Evolutionary conservation across 495 filamentous ascomycete species (phyloP).

Genomic region (Daldinia caldariorum): DNA sequence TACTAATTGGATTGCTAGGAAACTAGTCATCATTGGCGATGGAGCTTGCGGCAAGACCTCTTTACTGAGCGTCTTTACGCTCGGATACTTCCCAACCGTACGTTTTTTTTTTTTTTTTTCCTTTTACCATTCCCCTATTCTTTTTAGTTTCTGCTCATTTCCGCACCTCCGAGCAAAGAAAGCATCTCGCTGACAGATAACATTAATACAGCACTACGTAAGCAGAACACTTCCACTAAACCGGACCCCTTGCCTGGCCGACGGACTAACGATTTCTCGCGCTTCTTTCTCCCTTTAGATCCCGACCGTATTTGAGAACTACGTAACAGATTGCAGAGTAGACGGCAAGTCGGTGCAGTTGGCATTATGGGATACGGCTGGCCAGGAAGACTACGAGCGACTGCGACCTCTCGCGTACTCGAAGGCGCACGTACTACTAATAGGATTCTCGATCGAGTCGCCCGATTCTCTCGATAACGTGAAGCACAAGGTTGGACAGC

Average conservation of each 20-base stretch:
- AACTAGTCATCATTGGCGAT: constrained; percentile 98
- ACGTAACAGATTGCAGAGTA: constrained; percentile 98
- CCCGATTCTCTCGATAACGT: constrained; percentile 98
- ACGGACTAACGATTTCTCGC: constrained; percentile 35
- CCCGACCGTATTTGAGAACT: constrained; percentile 99
- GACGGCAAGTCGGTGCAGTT: constrained; percentile 98
- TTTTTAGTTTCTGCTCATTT: constrained; percentile 5
- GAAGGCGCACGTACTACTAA: constrained; percentile 96
- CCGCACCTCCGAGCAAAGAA: not conserved
- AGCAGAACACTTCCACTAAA: constrained; percentile 48
- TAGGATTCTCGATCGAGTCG: constrained; percentile 94
- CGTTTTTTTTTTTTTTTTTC: no score
- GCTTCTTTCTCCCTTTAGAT: constrained; percentile 66
- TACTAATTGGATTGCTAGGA: constrained; percentile 65
- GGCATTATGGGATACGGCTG: constrained; percentile 99
- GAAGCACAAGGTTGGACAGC: constrained; percentile 81
- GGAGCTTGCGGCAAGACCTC: constrained; percentile 99
- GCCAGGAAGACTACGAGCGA: constrained; percentile 97
- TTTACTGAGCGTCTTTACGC: constrained; percentile 95
- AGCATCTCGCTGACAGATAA: constrained; percentile 33
- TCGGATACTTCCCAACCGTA: constrained; percentile 98
- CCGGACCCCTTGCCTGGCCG: not conserved
- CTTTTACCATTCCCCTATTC: constrained; percentile 7
- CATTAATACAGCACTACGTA: constrained; percentile 71
- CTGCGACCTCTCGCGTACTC: constrained; percentile 95